Base-by-base conservation (phyloP, 345 rosid species). In the Kernera saxatilis region DNA sequence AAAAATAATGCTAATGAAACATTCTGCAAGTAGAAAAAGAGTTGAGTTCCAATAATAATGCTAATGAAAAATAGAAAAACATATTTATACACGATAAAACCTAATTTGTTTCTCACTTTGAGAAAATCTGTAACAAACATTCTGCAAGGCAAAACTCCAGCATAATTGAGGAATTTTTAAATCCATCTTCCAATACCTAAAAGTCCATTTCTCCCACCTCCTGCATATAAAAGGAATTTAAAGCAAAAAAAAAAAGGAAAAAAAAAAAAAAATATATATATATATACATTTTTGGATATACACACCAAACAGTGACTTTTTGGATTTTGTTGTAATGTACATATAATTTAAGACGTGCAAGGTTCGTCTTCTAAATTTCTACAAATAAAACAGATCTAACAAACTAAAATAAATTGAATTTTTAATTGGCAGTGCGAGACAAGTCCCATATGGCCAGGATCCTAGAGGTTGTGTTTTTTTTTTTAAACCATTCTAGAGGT, bases 311-410 rank as follows among this genome's bases (percentile, higher is more conserved):
- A 45, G 36, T 10, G 56, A 69, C 27, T 22, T 56, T 18, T 69
- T 57, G 73, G 57, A 33, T 44, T 36, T 33, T 60, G 23, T 49
- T 48, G 58, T 70, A 15, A 59, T 48, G 25, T 35, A 50, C 8
- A 37, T 37, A 19, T 30, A 36, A 15, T 14, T 46, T 4, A 6
- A 18, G 27, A 58, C 74, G 68, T 70, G 30, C 59, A 70, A 25
- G 50, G 4, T 59, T 70, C 40, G 6, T 48, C 57, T 48, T 25
- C 67, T 36, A 7, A 3, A 13, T 17, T 45, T 48, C 30, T 58
- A 26, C 39, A 9, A 57, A 35, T 56, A 23, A 45, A 69, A 48
- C 66, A 70, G 45, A 70, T 5, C 2, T 40, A 5, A 15, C n/a
- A 25, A n/a, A 23, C 15, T 10, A 10, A 4, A 19, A 22, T 27